Base-by-base conservation (phyloP, 805 yeast genomes). In the Yarrowia sp. region DNA sequence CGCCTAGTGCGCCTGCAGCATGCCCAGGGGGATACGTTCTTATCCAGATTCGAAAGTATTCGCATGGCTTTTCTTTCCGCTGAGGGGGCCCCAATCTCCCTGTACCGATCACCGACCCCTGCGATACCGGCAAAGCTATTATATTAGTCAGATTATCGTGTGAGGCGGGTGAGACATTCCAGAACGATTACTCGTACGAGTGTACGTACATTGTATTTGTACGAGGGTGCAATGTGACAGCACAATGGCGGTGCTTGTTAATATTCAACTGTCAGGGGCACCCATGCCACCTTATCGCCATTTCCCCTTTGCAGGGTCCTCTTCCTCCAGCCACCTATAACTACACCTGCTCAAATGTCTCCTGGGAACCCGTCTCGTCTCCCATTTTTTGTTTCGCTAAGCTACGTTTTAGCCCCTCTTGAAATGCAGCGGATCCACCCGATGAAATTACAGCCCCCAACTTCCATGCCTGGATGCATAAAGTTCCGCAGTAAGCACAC, bases 141-240 rank as follows among this genome's bases (percentile, higher is more conserved):
- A 20, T 39, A 47, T 49, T 49, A 49, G 55, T 34, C 55, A 34
- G 39, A 49, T 49, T 34, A 49, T 49, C 55, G 55, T 49, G 55
- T 49, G 55, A 34, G 55, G 13, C 40, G 39, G 12, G 39, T 34
- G 55, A 49, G 55, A 49, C 40, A 49, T 24, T n/a, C n/a, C n/a
- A n/a, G n/a, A n/a, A n/a, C n/a, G n/a, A n/a, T n/a, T n/a, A n/a
- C n/a, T n/a, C n/a, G n/a, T n/a, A n/a, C n/a, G n/a, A n/a, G n/a
- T n/a, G n/a, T n/a, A n/a, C n/a, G n/a, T n/a, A n/a, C n/a, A n/a
- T n/a, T n/a, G n/a, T n/a, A n/a, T n/a, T n/a, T n/a, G n/a, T n/a
- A n/a, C n/a, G n/a, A n/a, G n/a, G n/a, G n/a, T n/a, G n/a, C n/a
- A n/a, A 15, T 3, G 19, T 47, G 53, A 47, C 36, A 30, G 38